Base-by-base conservation (phyloP, 164 flowering plant genomes). In the Euptelea pleiosperma region DNA sequence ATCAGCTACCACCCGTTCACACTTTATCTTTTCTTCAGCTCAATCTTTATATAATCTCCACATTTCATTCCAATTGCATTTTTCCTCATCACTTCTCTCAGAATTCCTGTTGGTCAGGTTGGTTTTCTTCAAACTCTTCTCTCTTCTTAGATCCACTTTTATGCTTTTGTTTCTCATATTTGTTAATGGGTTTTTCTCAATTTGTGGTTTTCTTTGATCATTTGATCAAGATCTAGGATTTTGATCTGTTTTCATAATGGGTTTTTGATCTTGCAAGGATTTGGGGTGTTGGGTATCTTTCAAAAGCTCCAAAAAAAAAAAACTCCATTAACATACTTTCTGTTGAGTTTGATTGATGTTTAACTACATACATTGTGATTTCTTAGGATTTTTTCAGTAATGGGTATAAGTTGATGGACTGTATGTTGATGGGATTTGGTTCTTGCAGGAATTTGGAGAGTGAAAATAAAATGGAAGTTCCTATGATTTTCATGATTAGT, bases 391-490 rank as follows among this genome's bases (percentile, higher is more conserved):
- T n/a, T n/a, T n/a, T n/a, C n/a, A n/a, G n/a, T n/a, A n/a, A n/a
- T n/a, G n/a, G n/a, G n/a, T n/a, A n/a, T n/a, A n/a, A n/a, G n/a
- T n/a, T n/a, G n/a, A n/a, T n/a, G n/a, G n/a, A n/a, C n/a, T n/a
- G n/a, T 24, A 12, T 55, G 30, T 18, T 61, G 36, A 33, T 18
- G 26, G 28, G 60, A 1, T 61, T 48, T 62, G 31, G 36, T 47
- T 63, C 18, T 58, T 70, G 75, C 67, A 75, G 79, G 76, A 57
- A 55, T 74, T 70, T 65, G 67, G 74, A 62, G 69, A 63, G 36
- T 44, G n/a, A 11, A 8, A 28, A 12, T 26, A 19, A 55, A 46
- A 79, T 82, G 81, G 74, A 57, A 36, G 58, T 50, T 18, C 33
- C 69, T 24, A 45, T 55, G 76, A 30, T 71, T 61, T 57, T 65